These are phyloP conservation scores for Verticillium klebahnii DNA, from an alignment of 2,329 filamentous ascomycete genomes.

Conservation along the genomic window DNA sequence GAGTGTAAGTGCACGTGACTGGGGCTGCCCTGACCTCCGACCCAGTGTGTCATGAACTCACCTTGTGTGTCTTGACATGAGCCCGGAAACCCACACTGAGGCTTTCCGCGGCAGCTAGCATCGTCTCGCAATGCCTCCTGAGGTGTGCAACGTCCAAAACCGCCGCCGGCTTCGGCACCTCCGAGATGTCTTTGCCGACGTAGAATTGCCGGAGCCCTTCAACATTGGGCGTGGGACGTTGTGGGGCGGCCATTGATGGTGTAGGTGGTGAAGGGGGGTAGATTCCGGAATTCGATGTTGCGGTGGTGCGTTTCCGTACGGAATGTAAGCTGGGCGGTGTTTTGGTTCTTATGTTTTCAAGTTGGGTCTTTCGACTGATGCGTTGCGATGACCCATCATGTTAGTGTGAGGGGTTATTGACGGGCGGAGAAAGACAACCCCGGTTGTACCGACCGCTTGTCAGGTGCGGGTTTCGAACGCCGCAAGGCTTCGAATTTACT, in stretches of 20 bases:
- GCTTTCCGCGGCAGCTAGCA: constrained; percentile 44
- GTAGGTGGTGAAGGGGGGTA: too few relatives aligned
- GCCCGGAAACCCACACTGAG: constrained; percentile 53
- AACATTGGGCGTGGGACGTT: not conserved
- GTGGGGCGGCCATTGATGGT: not conserved
- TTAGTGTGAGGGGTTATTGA: not conserved
- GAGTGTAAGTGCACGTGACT: rapidly evolving
- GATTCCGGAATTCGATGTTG: not conserved
- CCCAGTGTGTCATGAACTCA: constrained; percentile 14
- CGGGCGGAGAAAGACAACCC: not conserved
- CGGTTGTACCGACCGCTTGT: too few relatives aligned
- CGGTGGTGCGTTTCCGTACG: too few relatives aligned
- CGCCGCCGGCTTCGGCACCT: constrained; percentile 48
- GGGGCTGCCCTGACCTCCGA: too few relatives aligned
- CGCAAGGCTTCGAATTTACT: too few relatives aligned
- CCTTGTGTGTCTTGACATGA: constrained; percentile 65
- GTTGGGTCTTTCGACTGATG: not conserved
- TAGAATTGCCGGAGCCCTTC: constrained; percentile 9
- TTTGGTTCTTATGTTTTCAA: not conserved
- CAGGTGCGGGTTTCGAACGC: too few relatives aligned
- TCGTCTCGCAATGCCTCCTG: constrained; percentile 49
- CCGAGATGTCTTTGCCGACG: constrained; percentile 16
- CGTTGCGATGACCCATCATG: not conserved
- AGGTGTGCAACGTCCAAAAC: constrained; percentile 52
- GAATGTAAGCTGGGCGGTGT: not conserved